Evolutionary conservation across 2,329 filamentous ascomycete genomes (phyloP), one percentile per base, ranked within the genome.

Genomic region (Cladorrhinum sp.): DNA sequence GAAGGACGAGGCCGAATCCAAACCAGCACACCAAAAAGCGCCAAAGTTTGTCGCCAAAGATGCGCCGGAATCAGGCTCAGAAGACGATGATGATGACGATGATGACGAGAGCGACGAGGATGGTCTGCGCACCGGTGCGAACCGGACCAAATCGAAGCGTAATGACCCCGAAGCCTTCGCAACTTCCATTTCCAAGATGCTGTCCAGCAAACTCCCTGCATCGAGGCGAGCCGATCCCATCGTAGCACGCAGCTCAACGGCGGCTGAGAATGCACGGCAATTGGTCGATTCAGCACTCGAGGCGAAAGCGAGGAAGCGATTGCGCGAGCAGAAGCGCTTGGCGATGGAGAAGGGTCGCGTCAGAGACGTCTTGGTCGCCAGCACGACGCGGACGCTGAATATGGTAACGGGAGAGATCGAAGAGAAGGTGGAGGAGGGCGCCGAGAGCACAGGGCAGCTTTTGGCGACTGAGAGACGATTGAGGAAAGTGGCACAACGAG

Each of bases 121-220:
- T 70, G 9, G 69, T 21, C 49, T 59, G 20, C 39, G 55, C 16
- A 24, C 16, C 6, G 33, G 67, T 42, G 67, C 68, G 9, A 46
- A 64, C 12, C 72, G 67, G 52, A 76, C 71, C 39, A 89, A 86
- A 70, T 86, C 87, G 14, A 98, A 98, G 77, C 89, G 93, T 72
- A 96, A 96, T 76, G 94, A 99, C 75, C 93, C 95, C 2, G 80
- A 83, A 65, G 92, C 91, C 57, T 98, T 99, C 74, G 91, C 94
- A 23, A 96, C 89, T 1, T 96, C 92, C 55, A 92, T 99, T 70
- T 89, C 90, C 67, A 96, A 95, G 75, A 97, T 99, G 73, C 83
- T 99, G 50, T 87, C 87, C 59, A 94, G 92, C 55, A 98, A 98
- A 77, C 82, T 98, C 9, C 89, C 92, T 1, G 86, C 85, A 7